Conservation (phyloP, 352 stramenopile species). For the Globisporangium camurandrum region DNA sequence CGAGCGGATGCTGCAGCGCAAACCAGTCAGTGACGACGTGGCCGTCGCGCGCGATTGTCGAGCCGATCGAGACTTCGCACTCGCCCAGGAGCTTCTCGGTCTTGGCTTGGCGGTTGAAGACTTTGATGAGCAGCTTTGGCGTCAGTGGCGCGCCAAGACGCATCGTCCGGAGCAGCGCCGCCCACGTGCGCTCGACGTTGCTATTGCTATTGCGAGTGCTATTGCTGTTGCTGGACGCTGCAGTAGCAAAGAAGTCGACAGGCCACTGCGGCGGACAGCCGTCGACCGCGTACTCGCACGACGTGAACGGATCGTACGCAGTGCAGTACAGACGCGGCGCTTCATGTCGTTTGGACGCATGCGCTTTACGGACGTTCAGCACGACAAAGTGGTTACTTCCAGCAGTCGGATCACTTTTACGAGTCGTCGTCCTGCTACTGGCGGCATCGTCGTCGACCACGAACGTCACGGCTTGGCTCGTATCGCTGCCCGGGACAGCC, state of each 20-base stretch:
- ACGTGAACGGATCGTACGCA: slow-evolving; percentile 74
- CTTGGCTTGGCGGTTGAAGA: slow-evolving; percentile 69
- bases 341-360: slow-evolving; percentile 19
- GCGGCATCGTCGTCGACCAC: slow-evolving; percentile 15
- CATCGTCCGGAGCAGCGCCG: slow-evolving; percentile 39
- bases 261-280: slow-evolving; percentile 53
- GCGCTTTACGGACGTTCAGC: slow-evolving; percentile 51
- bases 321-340: slow-evolving; percentile 60
- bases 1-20: slow-evolving; percentile 26
- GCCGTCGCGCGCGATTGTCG: slow-evolving; percentile 62
- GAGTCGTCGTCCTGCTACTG: too few relatives aligned
- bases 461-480: slow-evolving; percentile 43
- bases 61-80: slow-evolving; percentile 65
- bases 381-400: slow-evolving; percentile 55
- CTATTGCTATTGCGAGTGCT: slow-evolving; percentile 25
- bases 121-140: slow-evolving; percentile 52
- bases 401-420: too few relatives aligned
- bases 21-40: slow-evolving; percentile 68
- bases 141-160: slow-evolving; percentile 50
- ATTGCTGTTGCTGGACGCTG: neutral
- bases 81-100: slow-evolving; percentile 63
- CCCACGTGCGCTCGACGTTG: slow-evolving; percentile 51
- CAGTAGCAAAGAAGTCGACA: slow-evolving; percentile 45
- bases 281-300: slow-evolving; percentile 69
- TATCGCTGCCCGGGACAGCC: slow-evolving; percentile 25